Conservation (phyloP, 2,329 filamentous ascomycete genomes). For the Pseudogymnoascus destructans region DNA sequence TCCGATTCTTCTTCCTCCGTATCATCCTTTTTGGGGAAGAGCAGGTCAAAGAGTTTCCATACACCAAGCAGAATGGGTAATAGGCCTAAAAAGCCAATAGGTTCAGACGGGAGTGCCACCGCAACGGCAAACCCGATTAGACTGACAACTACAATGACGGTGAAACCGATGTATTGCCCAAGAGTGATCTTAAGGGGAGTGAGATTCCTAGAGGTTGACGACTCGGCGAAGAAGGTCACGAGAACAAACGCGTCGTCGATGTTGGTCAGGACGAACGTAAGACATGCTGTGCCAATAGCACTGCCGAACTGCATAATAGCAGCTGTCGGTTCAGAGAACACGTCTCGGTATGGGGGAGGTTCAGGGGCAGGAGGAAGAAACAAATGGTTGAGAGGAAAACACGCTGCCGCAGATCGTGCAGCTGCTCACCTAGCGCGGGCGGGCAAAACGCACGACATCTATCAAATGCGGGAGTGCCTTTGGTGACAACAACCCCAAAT, state of each 20-base stretch:
- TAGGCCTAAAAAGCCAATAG: conserved; percentile 28
- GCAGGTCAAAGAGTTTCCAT: conserved; percentile 20
- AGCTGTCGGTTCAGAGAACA: neutral
- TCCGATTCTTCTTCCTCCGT: conserved; percentile 11
- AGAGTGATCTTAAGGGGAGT: conserved; percentile 58
- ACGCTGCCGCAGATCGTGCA: neutral
- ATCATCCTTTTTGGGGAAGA: conserved; percentile 16
- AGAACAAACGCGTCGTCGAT: conserved; percentile 28
- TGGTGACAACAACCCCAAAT: neutral
- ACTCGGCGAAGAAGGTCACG: conserved; percentile 28
- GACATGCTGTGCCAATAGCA: neutral
- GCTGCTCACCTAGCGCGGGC: neutral
- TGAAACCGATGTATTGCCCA: conserved; percentile 32
- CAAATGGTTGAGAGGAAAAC: neutral
- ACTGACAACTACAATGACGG: conserved; percentile 26
- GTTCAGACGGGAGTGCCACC: conserved; percentile 25
- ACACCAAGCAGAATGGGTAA: conserved; percentile 26
- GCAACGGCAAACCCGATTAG: conserved; percentile 27
- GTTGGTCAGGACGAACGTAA: conserved; percentile 19
- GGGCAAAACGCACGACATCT: neutral
- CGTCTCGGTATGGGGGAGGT: neutral
- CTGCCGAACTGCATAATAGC: neutral
- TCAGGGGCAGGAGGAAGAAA: neutral
- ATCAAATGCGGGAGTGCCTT: conserved; percentile 10
- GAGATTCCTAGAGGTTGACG: conserved; percentile 32